Conservation (phyloP, 306 rosid genomes). For the Pterocarpus macrocarpus region DNA sequence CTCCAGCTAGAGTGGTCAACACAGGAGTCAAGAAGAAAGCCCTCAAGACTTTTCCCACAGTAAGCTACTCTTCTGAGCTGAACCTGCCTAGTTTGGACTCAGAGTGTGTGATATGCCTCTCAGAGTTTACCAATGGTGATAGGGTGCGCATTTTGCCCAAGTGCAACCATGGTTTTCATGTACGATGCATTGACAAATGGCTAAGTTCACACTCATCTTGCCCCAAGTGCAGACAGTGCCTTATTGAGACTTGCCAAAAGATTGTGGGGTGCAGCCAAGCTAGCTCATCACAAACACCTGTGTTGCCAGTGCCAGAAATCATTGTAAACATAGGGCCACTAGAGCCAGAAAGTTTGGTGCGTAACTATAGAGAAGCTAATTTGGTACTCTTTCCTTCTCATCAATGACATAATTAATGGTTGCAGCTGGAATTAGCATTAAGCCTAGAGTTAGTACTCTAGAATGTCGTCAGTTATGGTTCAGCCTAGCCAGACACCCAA, state of each 20-base stretch:
- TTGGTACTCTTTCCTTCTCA: no score
- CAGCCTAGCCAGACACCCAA: slow-evolving; percentile 22
- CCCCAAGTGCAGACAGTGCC: slow-evolving; percentile 90
- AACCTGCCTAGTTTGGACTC: slow-evolving; percentile 66
- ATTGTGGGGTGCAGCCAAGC: slow-evolving; percentile 63
- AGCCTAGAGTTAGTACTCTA: not conserved
- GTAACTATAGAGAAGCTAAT: slow-evolving; percentile 61
- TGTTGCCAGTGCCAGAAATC: slow-evolving; percentile 50
- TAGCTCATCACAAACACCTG: slow-evolving; percentile 52
- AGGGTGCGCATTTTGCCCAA: slow-evolving; percentile 75
- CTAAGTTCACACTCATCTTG: slow-evolving; percentile 86
- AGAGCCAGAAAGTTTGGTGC: slow-evolving; percentile 67
- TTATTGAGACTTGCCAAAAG: slow-evolving; percentile 79
- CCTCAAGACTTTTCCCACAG: slow-evolving; percentile 69
- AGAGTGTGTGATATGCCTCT: slow-evolving; percentile 83
- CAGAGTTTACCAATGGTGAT: slow-evolving; percentile 74
- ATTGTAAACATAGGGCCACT: slow-evolving; percentile 59
- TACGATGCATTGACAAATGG: slow-evolving; percentile 93
- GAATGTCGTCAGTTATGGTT: slow-evolving; percentile 36
- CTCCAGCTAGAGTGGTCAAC: slow-evolving; percentile 47
- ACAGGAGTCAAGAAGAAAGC: slow-evolving; percentile 83
- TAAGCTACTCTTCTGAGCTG: slow-evolving; percentile 63
- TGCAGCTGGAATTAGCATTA: not conserved
- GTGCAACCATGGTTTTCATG: slow-evolving; percentile 90
- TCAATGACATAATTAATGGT: not conserved